phyloP scores from a whole-genome alignment of 495 filamentous ascomycete species.

The Neurospora hispaniola region DNA sequence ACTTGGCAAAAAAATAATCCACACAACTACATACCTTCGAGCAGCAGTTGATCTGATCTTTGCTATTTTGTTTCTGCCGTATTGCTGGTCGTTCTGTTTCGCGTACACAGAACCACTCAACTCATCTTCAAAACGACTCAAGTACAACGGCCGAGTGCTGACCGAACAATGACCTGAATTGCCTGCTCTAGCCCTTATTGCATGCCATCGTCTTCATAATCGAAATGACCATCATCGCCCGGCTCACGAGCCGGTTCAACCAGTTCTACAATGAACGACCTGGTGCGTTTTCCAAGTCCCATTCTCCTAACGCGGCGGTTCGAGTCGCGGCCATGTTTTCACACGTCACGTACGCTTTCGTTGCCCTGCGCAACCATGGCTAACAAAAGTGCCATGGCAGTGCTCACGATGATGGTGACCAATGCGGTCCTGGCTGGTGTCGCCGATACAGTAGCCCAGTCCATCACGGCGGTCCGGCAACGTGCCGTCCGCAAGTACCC shows the following conservation, averaged over 20 bases:
- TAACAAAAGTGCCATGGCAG: constrained; percentile 29
- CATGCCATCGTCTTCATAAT: constrained; percentile 77
- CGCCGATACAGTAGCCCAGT: constrained; percentile 88
- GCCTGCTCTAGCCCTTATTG: constrained; percentile 59
- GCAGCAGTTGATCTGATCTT: not conserved
- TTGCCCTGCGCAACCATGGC: not conserved
- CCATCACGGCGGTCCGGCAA: constrained; percentile 72
- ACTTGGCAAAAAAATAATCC: not conserved
- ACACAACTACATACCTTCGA: not conserved
- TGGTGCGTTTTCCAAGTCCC: constrained; percentile 36
- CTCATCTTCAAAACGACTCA: not conserved
- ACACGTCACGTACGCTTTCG: not conserved
- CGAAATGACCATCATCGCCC: constrained; percentile 75
- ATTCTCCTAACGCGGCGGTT: constrained; percentile 10
- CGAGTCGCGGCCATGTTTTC: not conserved
- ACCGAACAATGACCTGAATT: constrained; percentile 14
- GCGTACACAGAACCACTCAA: not conserved
- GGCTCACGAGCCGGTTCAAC: constrained; percentile 80
- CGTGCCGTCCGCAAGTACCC: constrained; percentile 50
- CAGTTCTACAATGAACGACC: constrained; percentile 82
- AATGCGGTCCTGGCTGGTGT: constrained; percentile 83
- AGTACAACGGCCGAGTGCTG: not conserved
- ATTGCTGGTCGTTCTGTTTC: not conserved
- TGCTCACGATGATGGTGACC: constrained; percentile 96
- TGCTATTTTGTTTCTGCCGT: not conserved